Evolutionary conservation across 768 basidiomycete genomes (phyloP), one percentile per base, ranked within the genome.

Genomic region (Lentinula guzmanii): DNA sequence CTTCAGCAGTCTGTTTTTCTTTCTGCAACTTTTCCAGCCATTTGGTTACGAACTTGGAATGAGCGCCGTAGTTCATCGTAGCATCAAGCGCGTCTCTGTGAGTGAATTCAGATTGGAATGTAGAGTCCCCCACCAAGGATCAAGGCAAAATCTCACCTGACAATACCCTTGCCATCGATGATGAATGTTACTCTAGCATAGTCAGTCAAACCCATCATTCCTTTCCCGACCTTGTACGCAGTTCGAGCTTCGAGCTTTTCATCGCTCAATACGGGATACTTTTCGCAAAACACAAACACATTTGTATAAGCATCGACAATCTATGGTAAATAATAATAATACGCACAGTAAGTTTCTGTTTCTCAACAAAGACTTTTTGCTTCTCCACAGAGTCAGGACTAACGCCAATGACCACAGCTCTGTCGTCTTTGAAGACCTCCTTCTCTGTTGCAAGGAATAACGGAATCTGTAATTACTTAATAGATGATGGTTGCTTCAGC

Each of bases 231-330:
- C 1, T 78, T 73, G 67, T 89, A 94, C 2, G 81, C 77, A 67
- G 85, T 83, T 65, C 86, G 78, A 2, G 81, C 86, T 60, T 79
- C 77, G 43, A 86, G 86, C 11, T 85, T 78, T 18, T 72, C 70
- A 65, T 95, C 93, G 65, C 89, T 91, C 65, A 95, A 73, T 24
- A 94, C 81, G 3, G 91, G 90, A 72, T 89, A 94, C 89, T 90
- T 62, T 34, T 3, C 6, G 55, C 13, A 21, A 5, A 33, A 51
- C 7, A 18, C 7, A 39, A 5, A 7, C 24, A 5, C 11, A 55
- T 24, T 50, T 4, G 16, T 46, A 16, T 28, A 39, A 39, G 9
- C 37, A 39, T 39, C 28, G 5, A n/a, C 10, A 46, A 46, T 50
- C 2, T 50, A 5, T 21, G 5, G 2, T n/a, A 39, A 35, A 50